Evolutionary conservation across 306 rosid genomes (phyloP), one percentile per base, ranked within the genome.

Genomic region (Prinsepia uniflora): DNA sequence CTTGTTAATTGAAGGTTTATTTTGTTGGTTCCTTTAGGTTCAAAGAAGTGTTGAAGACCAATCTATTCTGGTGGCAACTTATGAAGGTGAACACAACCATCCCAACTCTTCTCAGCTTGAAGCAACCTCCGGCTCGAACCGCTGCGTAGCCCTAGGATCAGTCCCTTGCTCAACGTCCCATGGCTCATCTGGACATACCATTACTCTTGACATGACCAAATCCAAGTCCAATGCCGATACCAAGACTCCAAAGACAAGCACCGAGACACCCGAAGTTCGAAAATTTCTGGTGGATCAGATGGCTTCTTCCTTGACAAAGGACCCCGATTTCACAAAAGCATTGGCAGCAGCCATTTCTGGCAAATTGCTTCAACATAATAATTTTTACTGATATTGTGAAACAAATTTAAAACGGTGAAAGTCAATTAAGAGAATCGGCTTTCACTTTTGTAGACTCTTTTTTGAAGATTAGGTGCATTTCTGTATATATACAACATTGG

Each of bases 21-120:
- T 64, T 64, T 39, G 30, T 68, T 58, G 20, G 76, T 72, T 62
- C 72, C 20, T 77, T 80, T 79, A 95, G 99, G 97, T 95, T 17
- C 99, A 95, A 78, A 89, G 97, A 89, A 95, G 96, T 73, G 90
- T 80, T 11, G 97, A 95, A 8, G 99, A 95, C 85, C 99, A 95
- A 75, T 86, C 94, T 6, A 34, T 91, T 52, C 66, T 95, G 42
- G 97, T 91, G 45, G 97, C 97, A 41, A 95, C 99, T 59, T 95
- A 95, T 67, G 97, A 95, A 87, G 99, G 99, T 7, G 99, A 91
- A 76, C 99, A 95, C 78, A 95, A 89, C 77, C 99, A 95, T 77
- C 84, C 96, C 6, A 81, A 72, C 44, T 81, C 90, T 49, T 69
- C 86, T 67, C 96, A 75, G 49, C 58, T 79, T 17, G 96, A 91